phyloP scores from a whole-genome alignment of 306 rosid species.

The Prinsepia uniflora region DNA sequence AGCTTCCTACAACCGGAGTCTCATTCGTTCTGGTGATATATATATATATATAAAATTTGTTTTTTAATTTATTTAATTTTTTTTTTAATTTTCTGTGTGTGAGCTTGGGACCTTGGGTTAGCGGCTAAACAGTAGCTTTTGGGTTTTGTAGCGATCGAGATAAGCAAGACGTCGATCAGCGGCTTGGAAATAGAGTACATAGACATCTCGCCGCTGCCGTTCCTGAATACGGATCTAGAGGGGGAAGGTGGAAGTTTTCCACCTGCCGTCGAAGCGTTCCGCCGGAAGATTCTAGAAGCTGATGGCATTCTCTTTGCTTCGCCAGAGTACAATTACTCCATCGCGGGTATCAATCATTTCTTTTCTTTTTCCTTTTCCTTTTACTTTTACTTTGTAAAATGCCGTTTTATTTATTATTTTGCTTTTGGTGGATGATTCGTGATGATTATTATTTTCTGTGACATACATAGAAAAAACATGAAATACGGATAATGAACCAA shows the following conservation, averaged over 20 bases:
- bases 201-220: conserved; percentile 55
- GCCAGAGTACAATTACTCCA: conserved; percentile 77
- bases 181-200: conserved; percentile 55
- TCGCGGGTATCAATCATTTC: conserved; percentile 32
- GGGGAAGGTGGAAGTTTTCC: conserved; percentile 43
- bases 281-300: conserved; percentile 52
- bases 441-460: no score
- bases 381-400: not conserved
- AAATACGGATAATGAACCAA: no score
- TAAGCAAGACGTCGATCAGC: conserved; percentile 31
- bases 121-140: not conserved
- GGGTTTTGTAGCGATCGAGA: conserved; percentile 44
- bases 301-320: conserved; percentile 69
- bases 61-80: not conserved
- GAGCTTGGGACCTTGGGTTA: not conserved
- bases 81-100: not conserved
- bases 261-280: conserved; percentile 54
- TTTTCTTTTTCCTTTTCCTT: not conserved
- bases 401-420: not conserved
- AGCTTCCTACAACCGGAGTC: conserved; percentile 53
- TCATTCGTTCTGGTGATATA: conserved; percentile 49
- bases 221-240: conserved; percentile 70
- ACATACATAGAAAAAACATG: no score
- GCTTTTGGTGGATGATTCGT: not conserved
- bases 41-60: no score